Conservation (phyloP, 495 filamentous ascomycete genomes). For the Aeminium ludgeri region DNA sequence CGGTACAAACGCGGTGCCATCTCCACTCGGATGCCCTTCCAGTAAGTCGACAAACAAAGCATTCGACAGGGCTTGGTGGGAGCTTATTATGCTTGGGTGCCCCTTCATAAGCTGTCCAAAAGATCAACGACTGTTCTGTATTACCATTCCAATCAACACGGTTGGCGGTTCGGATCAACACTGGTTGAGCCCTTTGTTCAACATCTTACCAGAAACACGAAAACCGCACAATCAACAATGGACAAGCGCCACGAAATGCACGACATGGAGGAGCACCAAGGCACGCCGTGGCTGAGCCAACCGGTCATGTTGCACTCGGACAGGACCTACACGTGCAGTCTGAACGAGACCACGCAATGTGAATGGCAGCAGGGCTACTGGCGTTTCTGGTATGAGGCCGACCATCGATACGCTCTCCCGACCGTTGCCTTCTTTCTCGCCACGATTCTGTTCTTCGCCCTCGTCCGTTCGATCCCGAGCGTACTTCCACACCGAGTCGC, state of each 20-base stretch:
- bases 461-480: conserved; percentile 22
- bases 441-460: conserved; percentile 30
- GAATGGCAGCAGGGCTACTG: conserved; percentile 30
- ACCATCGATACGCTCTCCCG: conserved; percentile 33
- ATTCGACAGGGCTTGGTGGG: no score
- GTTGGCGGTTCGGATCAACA: not conserved
- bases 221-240: not conserved
- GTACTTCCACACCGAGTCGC: not conserved
- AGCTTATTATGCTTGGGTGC: no score
- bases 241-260: not conserved
- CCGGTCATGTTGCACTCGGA: conserved; percentile 27
- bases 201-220: not conserved
- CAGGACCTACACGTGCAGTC: conserved; percentile 27
- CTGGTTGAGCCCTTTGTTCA: not conserved
- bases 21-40: no score
- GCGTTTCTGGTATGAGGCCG: conserved; percentile 37
- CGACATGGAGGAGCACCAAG: not conserved
- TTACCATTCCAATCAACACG: not conserved
- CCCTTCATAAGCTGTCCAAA: not conserved
- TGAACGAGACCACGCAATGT: conserved; percentile 32
- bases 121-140: not conserved
- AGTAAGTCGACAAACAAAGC: no score
- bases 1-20: no score
- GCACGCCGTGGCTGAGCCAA: conserved; percentile 1
- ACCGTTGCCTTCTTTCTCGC: conserved; percentile 35